phyloP scores from a whole-genome alignment of 805 yeast genomes.

The Metschnikowia picachoensis region DNA sequence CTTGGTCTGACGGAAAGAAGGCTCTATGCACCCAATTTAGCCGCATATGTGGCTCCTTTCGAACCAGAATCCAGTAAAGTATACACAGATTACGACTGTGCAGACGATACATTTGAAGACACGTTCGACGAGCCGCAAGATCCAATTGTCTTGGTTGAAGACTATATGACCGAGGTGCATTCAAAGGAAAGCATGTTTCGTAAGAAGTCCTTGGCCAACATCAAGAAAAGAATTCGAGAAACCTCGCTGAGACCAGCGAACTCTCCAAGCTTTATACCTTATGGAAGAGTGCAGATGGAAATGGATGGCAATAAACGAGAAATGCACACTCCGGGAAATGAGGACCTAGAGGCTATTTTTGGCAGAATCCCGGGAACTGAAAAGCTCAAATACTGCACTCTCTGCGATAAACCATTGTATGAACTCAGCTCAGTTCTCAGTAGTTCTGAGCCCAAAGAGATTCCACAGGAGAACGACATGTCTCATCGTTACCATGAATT shows the following conservation, averaged over 20 bases:
- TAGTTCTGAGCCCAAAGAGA: conserved; percentile 13
- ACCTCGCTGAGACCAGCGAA: conserved; percentile 3
- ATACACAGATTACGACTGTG: not conserved
- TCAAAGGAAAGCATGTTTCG: conserved; percentile 18
- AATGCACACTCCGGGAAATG: conserved; percentile 6
- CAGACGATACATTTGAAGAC: conserved; percentile 12
- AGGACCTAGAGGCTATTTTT: conserved; percentile 34
- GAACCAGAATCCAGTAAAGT: not conserved
- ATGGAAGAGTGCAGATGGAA: too few species aligned
- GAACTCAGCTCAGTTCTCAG: conserved; percentile 47
- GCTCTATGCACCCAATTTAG: not conserved
- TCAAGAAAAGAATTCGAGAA: conserved; percentile 25
- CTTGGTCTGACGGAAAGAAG: not conserved
- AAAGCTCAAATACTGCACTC: conserved; percentile 51
- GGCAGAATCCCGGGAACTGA: conserved; percentile 38
- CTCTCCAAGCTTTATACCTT: too few species aligned
- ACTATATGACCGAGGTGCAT: conserved; percentile 36
- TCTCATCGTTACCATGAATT: conserved; percentile 44
- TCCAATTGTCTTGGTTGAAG: conserved; percentile 52
- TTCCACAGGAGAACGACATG: conserved; percentile 2
- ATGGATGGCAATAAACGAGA: not conserved
- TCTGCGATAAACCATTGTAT: conserved; percentile 67
- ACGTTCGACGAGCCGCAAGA: conserved; percentile 27
- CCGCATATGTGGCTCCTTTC: not conserved
- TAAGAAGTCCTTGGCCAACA: conserved; percentile 36